Evolutionary conservation across 164 flowering plant genomes (phyloP).

Genomic region (Aristolochia contorta): DNA sequence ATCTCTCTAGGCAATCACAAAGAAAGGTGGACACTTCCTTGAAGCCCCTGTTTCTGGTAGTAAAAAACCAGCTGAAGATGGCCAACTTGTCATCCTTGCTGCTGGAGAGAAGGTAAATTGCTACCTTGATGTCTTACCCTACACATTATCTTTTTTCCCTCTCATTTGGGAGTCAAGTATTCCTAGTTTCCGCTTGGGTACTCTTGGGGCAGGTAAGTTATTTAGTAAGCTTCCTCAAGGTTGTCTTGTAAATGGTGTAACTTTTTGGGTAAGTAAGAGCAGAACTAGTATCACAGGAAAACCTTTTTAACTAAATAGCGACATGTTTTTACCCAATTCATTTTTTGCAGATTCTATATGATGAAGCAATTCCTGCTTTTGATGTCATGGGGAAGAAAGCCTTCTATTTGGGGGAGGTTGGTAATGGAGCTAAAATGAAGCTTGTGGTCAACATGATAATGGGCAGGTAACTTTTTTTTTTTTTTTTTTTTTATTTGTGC

Average conservation of each 20-base stretch:
- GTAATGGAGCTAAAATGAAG: constrained; percentile 98
- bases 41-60: constrained; percentile 99
- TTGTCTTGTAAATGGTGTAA: too few species aligned
- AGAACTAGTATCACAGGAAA: background rate
- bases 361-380: constrained; percentile 72
- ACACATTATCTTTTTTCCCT: background rate
- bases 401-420: constrained; percentile 82
- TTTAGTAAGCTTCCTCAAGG: too few species aligned
- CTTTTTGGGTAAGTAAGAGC: background rate
- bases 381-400: constrained; percentile 85
- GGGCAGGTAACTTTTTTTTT: constrained; percentile 61
- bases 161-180: background rate
- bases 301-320: background rate
- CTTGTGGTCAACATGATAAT: constrained; percentile 97
- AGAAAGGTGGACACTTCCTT: constrained; percentile 73
- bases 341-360: constrained; percentile 52
- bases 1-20: constrained; percentile 46
- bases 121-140: background rate
- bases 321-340: constrained; percentile 3
- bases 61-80: constrained; percentile 98
- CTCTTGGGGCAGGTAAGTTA: too few species aligned
- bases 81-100: constrained; percentile 93
- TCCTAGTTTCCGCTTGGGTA: too few species aligned
- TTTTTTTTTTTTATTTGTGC: too few species aligned
- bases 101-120: constrained; percentile 80